Conservation (phyloP, 2,329 filamentous ascomycete genomes). For the Fusarium piperis region DNA sequence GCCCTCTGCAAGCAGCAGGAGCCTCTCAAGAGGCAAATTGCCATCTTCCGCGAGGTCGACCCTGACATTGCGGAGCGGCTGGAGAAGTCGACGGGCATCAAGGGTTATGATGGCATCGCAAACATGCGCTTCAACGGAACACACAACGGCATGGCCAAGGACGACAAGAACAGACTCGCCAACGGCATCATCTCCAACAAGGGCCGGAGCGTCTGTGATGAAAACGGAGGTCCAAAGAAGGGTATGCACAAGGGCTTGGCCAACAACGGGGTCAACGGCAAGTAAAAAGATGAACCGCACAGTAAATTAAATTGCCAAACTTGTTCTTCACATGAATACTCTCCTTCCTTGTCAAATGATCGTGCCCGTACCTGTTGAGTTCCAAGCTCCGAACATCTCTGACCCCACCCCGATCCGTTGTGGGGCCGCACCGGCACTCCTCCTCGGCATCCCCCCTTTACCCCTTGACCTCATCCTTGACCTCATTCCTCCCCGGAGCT, state of each 20-base stretch:
- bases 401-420: not conserved
- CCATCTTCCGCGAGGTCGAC: constrained; percentile 71
- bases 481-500: constrained; percentile 31
- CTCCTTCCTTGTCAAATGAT: not conserved
- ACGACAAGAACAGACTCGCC: constrained; percentile 5
- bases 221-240: constrained; percentile 14
- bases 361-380: not conserved
- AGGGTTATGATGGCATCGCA: constrained; percentile 22
- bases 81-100: constrained; percentile 68
- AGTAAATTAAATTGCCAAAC: not conserved
- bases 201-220: not conserved
- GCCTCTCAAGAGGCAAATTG: constrained; percentile 71
- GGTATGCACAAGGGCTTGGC: not conserved
- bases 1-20: constrained; percentile 65
- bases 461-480: constrained; percentile 6
- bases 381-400: not conserved
- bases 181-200: constrained; percentile 11
- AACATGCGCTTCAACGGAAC: constrained; percentile 12
- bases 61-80: constrained; percentile 65
- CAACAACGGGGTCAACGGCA: constrained; percentile 6
- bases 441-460: not conserved
- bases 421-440: not conserved
- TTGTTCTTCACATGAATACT: not conserved
- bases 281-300: not conserved
- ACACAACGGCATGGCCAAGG: constrained; percentile 11